A percentile compares a stretch with the other conserved stretches of the same genome.
Evolutionary conservation across 495 filamentous ascomycete genomes (phyloP).

Genomic region (Hypoxylon subgilvum): DNA sequence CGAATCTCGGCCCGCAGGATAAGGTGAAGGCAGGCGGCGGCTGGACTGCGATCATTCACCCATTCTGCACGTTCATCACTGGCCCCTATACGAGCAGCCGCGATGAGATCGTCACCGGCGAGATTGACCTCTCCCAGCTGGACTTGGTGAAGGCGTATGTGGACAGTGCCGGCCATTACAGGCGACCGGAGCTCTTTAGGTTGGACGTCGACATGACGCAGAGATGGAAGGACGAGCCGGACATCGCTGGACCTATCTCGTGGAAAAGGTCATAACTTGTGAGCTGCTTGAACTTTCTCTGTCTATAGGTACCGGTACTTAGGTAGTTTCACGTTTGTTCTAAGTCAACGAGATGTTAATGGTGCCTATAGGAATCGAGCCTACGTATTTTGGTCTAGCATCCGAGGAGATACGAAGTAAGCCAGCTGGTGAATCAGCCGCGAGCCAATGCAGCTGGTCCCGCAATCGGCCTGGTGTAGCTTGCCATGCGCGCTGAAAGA

Average conservation of each 20-base stretch:
- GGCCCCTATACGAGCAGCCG: conserved; percentile 44
- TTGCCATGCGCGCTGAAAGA: neutral
- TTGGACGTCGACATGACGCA: conserved; percentile 41
- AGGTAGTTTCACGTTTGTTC: too few species aligned
- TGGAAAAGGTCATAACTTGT: conserved; percentile 18
- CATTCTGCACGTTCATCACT: conserved; percentile 44
- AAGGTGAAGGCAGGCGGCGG: conserved; percentile 49
- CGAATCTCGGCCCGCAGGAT: conserved; percentile 49
- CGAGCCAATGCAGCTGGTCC: conserved; percentile 20
- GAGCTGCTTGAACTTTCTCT: too few species aligned
- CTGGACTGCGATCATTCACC: conserved; percentile 48
- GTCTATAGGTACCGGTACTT: too few species aligned
- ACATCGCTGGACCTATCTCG: conserved; percentile 35
- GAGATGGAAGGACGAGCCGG: conserved; percentile 46
- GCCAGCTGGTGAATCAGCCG: conserved; percentile 7
- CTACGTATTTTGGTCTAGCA: too few species aligned
- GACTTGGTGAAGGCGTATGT: conserved; percentile 49
- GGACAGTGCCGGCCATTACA: conserved; percentile 50
- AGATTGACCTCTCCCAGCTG: conserved; percentile 49
- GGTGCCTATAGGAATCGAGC: too few species aligned
- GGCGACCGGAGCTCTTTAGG: conserved; percentile 48
- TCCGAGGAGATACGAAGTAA: too few species aligned
- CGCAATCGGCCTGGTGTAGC: conserved; percentile 21
- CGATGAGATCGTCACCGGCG: conserved; percentile 44
- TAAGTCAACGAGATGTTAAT: too few species aligned